phyloP scores from a whole-genome alignment of 352 stramenopile genomes.

The Phytophthora chlamydospora region DNA sequence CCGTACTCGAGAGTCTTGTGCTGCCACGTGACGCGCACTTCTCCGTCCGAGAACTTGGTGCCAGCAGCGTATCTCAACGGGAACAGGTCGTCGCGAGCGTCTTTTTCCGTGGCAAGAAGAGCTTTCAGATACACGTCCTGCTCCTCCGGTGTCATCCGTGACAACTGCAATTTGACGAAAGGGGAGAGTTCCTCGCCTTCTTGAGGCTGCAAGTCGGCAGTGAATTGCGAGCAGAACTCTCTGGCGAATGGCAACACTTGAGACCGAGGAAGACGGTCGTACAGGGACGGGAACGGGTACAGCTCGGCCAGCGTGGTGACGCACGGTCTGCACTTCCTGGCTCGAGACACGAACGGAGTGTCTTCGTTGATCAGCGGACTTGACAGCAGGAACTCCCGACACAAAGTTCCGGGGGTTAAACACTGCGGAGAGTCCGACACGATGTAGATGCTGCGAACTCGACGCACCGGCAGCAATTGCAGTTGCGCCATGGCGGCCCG shows the following conservation, averaged over 20 bases:
- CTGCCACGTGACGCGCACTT: conserved; percentile 52
- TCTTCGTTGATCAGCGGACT: conserved; percentile 55
- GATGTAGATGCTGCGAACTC: conserved; percentile 80
- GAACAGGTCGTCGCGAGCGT: conserved; percentile 72
- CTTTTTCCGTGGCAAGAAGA: conserved; percentile 35
- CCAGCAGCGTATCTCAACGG: conserved; percentile 82
- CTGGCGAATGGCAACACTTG: conserved; percentile 59
- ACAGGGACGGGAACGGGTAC: conserved; percentile 87
- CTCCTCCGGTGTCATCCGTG: conserved; percentile 31
- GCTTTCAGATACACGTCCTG: conserved; percentile 49
- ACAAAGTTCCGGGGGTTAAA: conserved; percentile 86
- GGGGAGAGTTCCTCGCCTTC: conserved; percentile 7
- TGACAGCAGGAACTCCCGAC: conserved; percentile 87
- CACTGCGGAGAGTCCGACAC: conserved; percentile 82
- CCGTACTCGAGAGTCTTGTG: conserved; percentile 76
- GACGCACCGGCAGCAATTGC: conserved; percentile 57
- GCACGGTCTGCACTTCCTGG: conserved; percentile 57
- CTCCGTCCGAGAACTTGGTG: conserved; percentile 74
- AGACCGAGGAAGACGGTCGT: conserved; percentile 56
- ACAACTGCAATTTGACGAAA: conserved; percentile 44
- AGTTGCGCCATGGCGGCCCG: conserved; percentile 81
- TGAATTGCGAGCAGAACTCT: conserved; percentile 32
- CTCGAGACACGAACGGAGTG: conserved; percentile 69
- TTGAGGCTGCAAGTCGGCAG: conserved; percentile 5
- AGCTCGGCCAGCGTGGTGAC: conserved; percentile 73